Conservation (phyloP, 371 early-diverging fungal species). For the Circinella minor region DNA sequence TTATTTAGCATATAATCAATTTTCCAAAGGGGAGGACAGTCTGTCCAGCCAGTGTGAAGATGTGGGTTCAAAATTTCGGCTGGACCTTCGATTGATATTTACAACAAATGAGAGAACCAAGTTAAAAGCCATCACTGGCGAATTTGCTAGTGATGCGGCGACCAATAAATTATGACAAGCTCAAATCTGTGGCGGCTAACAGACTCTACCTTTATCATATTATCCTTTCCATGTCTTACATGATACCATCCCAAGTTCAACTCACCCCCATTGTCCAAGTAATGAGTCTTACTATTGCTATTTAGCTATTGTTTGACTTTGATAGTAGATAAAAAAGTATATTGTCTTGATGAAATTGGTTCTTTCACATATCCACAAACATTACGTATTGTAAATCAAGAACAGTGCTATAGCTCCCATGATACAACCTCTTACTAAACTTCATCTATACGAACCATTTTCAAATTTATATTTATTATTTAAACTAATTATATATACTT, state of each 20-base stretch:
- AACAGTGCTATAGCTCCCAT: too few species aligned
- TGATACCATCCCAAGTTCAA: neutral
- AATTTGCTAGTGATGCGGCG: constrained; percentile 1
- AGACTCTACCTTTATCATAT: neutral
- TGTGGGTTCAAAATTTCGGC: neutral
- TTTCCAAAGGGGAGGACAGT: neutral
- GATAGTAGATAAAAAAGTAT: too few species aligned
- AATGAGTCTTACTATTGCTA: too few species aligned
- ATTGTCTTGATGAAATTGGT: too few species aligned
- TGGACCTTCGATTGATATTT: neutral
- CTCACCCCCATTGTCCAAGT: too few species aligned
- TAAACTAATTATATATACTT: too few species aligned
- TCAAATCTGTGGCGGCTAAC: neutral
- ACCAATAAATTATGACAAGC: neutral
- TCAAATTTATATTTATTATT: too few species aligned
- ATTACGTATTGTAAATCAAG: too few species aligned
- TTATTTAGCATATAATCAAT: constrained; percentile 2
- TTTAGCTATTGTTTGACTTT: too few species aligned
- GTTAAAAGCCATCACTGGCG: neutral
- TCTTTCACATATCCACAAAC: too few species aligned
- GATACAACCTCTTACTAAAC: too few species aligned
- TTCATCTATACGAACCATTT: too few species aligned
- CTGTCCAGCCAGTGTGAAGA: neutral
- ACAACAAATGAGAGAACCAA: neutral
- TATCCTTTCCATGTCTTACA: neutral